phyloP scores from a whole-genome alignment of 192 early-diverging fungal genomes.

The Rhizoclosmatium sp. region DNA sequence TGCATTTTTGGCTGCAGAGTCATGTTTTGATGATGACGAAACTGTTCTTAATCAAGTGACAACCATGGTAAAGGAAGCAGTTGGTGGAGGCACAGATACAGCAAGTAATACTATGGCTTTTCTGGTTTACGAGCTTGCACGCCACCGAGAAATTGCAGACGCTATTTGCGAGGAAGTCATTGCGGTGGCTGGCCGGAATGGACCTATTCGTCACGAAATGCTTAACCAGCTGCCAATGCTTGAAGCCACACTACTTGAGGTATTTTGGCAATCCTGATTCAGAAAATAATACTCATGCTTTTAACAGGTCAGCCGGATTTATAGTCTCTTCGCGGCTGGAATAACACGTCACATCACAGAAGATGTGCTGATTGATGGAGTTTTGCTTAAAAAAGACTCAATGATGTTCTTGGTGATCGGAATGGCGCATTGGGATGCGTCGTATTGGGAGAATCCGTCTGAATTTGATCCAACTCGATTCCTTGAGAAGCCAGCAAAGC shows the following conservation, averaged over 20 bases:
- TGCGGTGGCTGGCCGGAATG: neutral
- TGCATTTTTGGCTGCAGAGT: neutral
- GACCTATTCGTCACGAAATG: no score
- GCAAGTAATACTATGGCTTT: constrained; percentile 20
- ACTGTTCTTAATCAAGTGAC: neutral
- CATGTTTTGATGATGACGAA: neutral
- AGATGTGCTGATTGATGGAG: neutral
- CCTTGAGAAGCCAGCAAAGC: neutral
- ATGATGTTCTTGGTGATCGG: neutral
- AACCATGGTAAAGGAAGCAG: neutral
- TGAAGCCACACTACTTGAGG: neutral
- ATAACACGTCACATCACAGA: neutral
- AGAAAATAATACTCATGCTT: no score
- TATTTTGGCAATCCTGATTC: no score
- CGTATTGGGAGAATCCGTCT: neutral
- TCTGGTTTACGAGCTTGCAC: constrained; percentile 10
- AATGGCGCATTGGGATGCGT: neutral
- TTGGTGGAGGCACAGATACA: constrained; percentile 15
- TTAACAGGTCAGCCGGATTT: no score
- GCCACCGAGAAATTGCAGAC: constrained; percentile 1
- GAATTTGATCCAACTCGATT: neutral
- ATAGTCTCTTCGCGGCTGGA: neutral
- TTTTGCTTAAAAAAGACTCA: neutral
- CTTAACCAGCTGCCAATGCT: neutral
- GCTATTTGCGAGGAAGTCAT: constrained; percentile 5